A percentile compares a stretch with the other conserved stretches of the same genome.
Conservation (phyloP, 805 yeast genomes). For the Wickerhamiella kazuoi region DNA sequence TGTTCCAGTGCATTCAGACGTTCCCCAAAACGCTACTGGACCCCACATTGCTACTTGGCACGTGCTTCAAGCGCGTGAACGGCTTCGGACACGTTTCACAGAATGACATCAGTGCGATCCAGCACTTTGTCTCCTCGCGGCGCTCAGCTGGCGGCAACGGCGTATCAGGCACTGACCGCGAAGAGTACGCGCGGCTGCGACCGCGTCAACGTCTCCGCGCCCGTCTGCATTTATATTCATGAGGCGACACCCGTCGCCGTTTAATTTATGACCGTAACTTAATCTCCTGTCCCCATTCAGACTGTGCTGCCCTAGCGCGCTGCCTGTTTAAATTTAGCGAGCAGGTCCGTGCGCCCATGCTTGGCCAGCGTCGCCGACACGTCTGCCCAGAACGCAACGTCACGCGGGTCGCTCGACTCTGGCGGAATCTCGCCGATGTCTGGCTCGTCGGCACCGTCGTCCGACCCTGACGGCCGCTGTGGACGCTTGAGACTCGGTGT, state of each 20-base stretch:
- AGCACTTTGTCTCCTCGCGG: slow-evolving; percentile 51
- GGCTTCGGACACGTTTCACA: slow-evolving; percentile 65
- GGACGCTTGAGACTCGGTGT: neutral
- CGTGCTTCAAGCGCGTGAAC: slow-evolving; percentile 55
- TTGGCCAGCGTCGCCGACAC: neutral
- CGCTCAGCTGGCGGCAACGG: slow-evolving; percentile 9
- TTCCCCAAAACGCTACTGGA: slow-evolving; percentile 38
- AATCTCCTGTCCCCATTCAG: no score
- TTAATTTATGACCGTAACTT: no score
- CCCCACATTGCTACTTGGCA: slow-evolving; percentile 50
- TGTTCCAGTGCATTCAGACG: slow-evolving; percentile 74
- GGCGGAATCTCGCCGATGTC: neutral
- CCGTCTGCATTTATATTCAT: slow-evolving; percentile 10
- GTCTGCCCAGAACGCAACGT: neutral
- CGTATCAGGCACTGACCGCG: slow-evolving; percentile 11
- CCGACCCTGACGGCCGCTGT: neutral
- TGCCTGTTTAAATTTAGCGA: neutral
- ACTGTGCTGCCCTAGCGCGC: no score
- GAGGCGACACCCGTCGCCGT: neutral
- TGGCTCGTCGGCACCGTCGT: slow-evolving; percentile 1
- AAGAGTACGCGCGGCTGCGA: slow-evolving; percentile 15
- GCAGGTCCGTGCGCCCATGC: neutral
- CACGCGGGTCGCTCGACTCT: neutral
- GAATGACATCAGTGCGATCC: slow-evolving; percentile 61
- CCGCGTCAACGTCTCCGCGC: slow-evolving; percentile 17